phyloP scores from a whole-genome alignment of 257 asterid species.

The Plectranthus barbatus region DNA sequence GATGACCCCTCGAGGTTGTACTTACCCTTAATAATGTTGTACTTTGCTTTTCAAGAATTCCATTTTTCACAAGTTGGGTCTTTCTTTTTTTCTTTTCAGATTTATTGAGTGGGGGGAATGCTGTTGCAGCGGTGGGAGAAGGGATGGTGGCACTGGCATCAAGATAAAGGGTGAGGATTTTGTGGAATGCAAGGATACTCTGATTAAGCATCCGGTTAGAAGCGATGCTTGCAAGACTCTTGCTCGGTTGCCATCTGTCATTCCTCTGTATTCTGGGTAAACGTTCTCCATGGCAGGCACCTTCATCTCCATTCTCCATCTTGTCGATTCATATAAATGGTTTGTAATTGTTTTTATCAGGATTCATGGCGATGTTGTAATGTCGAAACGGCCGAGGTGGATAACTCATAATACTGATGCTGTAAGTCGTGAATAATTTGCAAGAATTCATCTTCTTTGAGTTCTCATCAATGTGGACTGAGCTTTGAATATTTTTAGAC shows the following conservation, averaged over 20 bases:
- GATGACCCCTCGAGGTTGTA: conserved; percentile 74
- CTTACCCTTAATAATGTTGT: too few species aligned
- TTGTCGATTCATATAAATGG: too few species aligned
- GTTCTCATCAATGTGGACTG: too few species aligned
- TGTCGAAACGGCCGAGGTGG: conserved; percentile 66
- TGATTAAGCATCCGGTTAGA: conserved; percentile 36
- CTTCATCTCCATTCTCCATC: conserved; percentile 16
- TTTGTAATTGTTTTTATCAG: too few species aligned
- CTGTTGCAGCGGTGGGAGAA: conserved; percentile 63
- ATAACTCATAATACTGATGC: conserved; percentile 14
- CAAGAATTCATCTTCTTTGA: too few species aligned
- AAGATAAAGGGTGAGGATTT: conserved; percentile 32
- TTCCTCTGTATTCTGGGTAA: conserved; percentile 82
- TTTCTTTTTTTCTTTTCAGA: conserved; percentile 14
- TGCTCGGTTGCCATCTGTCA: conserved; percentile 42
- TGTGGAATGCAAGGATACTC: conserved; percentile 47
- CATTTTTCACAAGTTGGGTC: too few species aligned
- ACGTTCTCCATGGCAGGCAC: too few species aligned
- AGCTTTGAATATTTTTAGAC: too few species aligned
- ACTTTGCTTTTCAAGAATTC: background rate
- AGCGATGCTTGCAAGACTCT: conserved; percentile 55
- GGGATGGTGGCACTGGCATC: background rate
- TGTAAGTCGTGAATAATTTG: conserved; percentile 21
- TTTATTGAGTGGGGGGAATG: conserved; percentile 73
- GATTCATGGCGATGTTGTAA: conserved; percentile 79